Percentiles rank a stretch among this genome's conserved stretches.
Conservation (phyloP, 768 basidiomycete species). For the Boletus coccyginus region DNA sequence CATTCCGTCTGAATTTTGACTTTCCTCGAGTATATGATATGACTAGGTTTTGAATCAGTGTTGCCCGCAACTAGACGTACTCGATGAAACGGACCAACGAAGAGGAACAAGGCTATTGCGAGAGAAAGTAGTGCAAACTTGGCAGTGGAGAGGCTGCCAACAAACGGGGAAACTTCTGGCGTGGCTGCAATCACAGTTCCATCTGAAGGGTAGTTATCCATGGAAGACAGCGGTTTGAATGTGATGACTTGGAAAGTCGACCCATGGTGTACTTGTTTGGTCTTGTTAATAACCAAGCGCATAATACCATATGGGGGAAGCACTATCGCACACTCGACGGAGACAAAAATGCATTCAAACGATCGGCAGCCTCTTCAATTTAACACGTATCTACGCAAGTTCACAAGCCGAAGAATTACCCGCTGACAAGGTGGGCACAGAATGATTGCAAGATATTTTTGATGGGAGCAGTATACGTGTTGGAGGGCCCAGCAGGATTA, state of each 20-base stretch:
- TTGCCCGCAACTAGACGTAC: not conserved
- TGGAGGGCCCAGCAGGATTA: not conserved
- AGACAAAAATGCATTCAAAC: not conserved
- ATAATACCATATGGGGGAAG: not conserved
- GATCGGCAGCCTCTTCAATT: not conserved
- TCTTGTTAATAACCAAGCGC: slow-evolving; percentile 10
- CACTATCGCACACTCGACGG: not conserved
- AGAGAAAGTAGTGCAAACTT: slow-evolving; percentile 43
- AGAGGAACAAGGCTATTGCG: slow-evolving; percentile 39
- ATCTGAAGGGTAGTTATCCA: slow-evolving; percentile 9
- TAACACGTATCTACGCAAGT: not conserved
- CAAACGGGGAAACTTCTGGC: slow-evolving; percentile 38
- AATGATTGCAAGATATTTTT: slow-evolving; percentile 1
- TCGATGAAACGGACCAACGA: slow-evolving; percentile 39
- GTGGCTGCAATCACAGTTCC: slow-evolving; percentile 7
- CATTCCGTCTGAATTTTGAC: slow-evolving; percentile 49
- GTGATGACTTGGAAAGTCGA: not conserved
- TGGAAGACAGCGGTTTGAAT: not conserved
- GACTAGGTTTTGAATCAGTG: slow-evolving; percentile 37
- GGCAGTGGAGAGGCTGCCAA: slow-evolving; percentile 37
- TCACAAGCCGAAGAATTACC: not conserved
- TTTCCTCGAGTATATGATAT: slow-evolving; percentile 42
- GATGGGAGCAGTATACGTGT: not conserved
- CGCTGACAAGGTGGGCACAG: not conserved
- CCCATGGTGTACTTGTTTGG: slow-evolving; percentile 18